Conservation (phyloP, 768 basidiomycete species). For the Mycena vitilis region DNA sequence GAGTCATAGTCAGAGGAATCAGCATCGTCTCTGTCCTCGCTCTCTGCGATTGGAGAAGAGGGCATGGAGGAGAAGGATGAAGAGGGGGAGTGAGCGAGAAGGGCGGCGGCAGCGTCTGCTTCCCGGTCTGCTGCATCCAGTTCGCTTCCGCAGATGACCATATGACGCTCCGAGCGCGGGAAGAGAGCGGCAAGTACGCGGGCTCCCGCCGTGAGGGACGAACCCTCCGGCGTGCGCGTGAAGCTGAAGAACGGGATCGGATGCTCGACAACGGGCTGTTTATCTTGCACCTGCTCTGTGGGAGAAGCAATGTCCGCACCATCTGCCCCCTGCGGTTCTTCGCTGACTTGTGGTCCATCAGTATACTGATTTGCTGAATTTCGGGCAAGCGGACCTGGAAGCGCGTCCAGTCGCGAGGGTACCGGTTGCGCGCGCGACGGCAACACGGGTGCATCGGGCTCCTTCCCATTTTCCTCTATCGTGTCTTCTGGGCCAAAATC, state of each 20-base stretch:
- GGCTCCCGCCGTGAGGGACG: slow-evolving; percentile 80
- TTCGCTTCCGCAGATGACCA: slow-evolving; percentile 80
- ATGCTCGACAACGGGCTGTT: slow-evolving; percentile 18
- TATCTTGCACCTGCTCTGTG: background rate
- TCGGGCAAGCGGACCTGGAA: slow-evolving; percentile 22
- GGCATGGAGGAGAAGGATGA: slow-evolving; percentile 14
- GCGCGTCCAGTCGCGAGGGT: slow-evolving; percentile 30
- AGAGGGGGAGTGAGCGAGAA: background rate
- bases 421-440: slow-evolving; percentile 24
- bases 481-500: slow-evolving; percentile 25
- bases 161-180: slow-evolving; percentile 75
- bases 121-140: slow-evolving; percentile 67
- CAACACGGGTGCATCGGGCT: background rate
- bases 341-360: background rate
- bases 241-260: slow-evolving; percentile 84
- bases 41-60: slow-evolving; percentile 42
- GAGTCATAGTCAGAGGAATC: slow-evolving; percentile 8
- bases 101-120: slow-evolving; percentile 25
- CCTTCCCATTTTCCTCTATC: background rate
- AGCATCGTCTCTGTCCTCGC: slow-evolving; percentile 49
- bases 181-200: slow-evolving; percentile 76
- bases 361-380: background rate
- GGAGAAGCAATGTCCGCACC: background rate
- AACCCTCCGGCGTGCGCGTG: slow-evolving; percentile 80
- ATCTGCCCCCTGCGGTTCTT: slow-evolving; percentile 16